Conservation (phyloP, 148 eudicot species). For the Tetragonia tetragonoides region DNA sequence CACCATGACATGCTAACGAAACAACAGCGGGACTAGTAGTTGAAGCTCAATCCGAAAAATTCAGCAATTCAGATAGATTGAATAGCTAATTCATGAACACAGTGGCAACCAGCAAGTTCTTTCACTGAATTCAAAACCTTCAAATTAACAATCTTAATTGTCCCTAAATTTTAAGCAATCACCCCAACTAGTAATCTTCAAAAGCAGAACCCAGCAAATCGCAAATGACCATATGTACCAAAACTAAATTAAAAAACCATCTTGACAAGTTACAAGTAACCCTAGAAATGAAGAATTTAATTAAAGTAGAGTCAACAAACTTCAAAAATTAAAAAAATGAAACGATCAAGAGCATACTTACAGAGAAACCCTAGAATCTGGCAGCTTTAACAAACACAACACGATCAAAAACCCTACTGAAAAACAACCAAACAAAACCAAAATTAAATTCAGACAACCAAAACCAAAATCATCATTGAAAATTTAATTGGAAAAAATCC, state of each 20-base stretch:
- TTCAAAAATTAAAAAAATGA: background rate
- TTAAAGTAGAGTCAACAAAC: background rate
- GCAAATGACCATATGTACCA: background rate
- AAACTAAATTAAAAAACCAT: background rate
- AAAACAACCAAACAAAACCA: background rate
- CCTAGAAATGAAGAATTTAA: background rate
- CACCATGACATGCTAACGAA: too few relatives aligned
- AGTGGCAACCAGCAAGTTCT: background rate
- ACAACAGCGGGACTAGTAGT: too few relatives aligned
- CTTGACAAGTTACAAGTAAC: background rate
- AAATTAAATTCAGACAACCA: background rate
- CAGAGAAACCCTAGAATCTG: conserved; percentile 1
- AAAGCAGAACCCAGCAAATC: background rate
- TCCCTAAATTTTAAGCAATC: background rate
- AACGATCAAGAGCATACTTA: background rate
- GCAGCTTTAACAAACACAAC: background rate
- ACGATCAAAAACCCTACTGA: background rate
- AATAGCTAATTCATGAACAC: background rate
- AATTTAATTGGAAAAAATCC: background rate
- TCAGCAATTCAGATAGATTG: background rate
- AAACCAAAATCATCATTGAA: background rate
- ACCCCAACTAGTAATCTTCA: background rate
- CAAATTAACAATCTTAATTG: background rate
- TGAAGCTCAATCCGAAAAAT: background rate
- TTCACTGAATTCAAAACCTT: background rate